Evolutionary conservation across 805 yeast species (phyloP).

Genomic region (Tetrapisispora taiwanensis): DNA sequence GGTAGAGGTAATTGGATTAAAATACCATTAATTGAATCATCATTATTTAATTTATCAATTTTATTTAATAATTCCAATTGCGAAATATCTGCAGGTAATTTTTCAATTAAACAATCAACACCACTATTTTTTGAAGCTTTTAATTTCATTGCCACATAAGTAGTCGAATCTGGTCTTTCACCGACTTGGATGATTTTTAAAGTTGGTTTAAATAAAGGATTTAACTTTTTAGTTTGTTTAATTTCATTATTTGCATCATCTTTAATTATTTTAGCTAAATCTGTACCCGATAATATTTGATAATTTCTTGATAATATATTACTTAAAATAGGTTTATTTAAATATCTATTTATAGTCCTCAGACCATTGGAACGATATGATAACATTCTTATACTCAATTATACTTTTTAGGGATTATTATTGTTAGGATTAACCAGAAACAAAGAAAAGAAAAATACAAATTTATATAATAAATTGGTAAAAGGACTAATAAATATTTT

Average conservation of each 20-base stretch:
- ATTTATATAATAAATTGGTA: background rate
- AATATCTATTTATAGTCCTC: background rate
- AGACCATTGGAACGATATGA: background rate
- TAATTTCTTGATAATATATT: constrained; percentile 4
- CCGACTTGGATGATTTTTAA: constrained; percentile 72
- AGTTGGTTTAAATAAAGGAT: constrained; percentile 52
- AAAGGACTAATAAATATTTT: too few relatives aligned
- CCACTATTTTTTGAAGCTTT: constrained; percentile 68
- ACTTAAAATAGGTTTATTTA: background rate
- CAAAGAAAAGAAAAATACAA: too few relatives aligned
- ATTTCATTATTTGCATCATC: constrained; percentile 33
- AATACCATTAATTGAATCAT: constrained; percentile 56
- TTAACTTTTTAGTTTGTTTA: constrained; percentile 25
- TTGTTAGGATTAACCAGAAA: too few relatives aligned
- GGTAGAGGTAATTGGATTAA: constrained; percentile 75
- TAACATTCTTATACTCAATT: background rate
- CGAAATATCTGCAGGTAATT: constrained; percentile 45
- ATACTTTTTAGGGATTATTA: background rate
- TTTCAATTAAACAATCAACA: constrained; percentile 49
- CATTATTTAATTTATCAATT: constrained; percentile 49
- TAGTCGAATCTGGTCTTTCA: constrained; percentile 65
- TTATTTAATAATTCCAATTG: constrained; percentile 46
- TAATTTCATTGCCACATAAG: constrained; percentile 70
- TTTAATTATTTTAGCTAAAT: constrained; percentile 36
- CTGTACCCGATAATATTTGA: constrained; percentile 38